These are phyloP conservation scores for Datura wrightii DNA, from an alignment of 257 asterid species.

Conservation along the genomic window DNA sequence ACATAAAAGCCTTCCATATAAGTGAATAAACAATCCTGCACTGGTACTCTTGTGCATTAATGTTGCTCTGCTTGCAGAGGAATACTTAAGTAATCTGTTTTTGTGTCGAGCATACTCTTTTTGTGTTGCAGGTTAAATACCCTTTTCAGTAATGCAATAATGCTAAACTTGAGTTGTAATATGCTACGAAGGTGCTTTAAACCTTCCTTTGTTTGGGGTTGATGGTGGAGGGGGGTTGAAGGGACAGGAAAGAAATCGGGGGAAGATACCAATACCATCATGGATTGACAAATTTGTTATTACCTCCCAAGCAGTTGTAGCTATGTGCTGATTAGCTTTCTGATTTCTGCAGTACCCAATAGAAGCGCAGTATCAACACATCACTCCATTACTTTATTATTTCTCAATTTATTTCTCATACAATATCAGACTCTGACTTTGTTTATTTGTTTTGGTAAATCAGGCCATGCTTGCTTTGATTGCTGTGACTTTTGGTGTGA, in stretches of 20 bases:
- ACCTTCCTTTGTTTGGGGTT: neutral
- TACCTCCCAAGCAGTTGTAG: neutral
- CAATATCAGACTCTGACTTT: neutral
- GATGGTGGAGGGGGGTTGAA: neutral
- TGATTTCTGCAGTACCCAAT: constrained; percentile 11
- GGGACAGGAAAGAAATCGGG: neutral
- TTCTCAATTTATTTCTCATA: neutral
- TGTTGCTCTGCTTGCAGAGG: neutral
- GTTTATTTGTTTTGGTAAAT: neutral
- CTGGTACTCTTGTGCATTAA: neutral
- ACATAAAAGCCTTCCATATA: neutral
- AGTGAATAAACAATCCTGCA: neutral
- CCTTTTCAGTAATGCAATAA: neutral
- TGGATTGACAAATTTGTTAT: neutral
- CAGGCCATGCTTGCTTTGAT: constrained; percentile 79
- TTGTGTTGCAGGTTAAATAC: neutral
- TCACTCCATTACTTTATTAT: neutral
- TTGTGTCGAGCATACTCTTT: neutral
- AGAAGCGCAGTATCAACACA: neutral
- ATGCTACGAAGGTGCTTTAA: neutral
- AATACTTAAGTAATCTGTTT: neutral
- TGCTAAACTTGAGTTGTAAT: neutral
- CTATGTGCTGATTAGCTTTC: constrained; percentile 1
- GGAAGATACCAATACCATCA: neutral
- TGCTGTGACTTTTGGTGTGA: constrained; percentile 80